Base-by-base conservation (phyloP, 2,329 filamentous ascomycete genomes). In the Aspergillus sp. region DNA sequence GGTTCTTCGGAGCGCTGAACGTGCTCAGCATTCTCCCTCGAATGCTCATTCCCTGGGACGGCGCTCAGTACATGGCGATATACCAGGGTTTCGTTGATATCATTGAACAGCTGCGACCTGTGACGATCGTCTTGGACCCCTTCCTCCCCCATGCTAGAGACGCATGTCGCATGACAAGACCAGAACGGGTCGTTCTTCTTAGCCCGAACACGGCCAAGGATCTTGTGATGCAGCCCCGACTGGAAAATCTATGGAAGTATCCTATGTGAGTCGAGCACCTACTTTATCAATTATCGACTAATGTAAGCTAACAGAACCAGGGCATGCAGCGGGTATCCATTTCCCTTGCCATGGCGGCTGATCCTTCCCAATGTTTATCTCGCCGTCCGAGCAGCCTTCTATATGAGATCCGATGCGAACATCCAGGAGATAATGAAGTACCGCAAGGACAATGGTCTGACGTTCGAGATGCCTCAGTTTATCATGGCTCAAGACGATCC, bases 201-300 rank as follows among this genome's bases (percentile, higher is more conserved):
- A 71, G 69, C 23, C 75, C 76, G 0, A 78, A 77, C 55, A 66
- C 74, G 1, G 68, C 76, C 52, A 72, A 74, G 50, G 74, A 78
- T 3, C 74, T 74, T 40, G 64, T 72, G 0, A 49, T 56, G 1
- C 65, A 68, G 3, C 57, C 65, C 4, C 71, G 75, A 52, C 70
- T 76, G 19, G 56, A 47, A 11, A 57, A 55, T 20, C 57, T 58
- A 20, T 63, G 58, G 45, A 61, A 62, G 19, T 58, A 53, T 48
- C 56, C 61, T 9, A 45, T 47, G 60, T 62, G 45, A 32, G 14
- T 20, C 3, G n/a, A 31, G 11, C 13, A 9, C 11, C 21, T n/a
- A 19, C 7, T 38, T 10, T 41, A 32, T 19, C 44, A 32, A 10
- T 32, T n/a, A 17, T 10, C 21, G 13, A 20, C 49, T 51, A 4